Percentiles rank a stretch among this genome's conserved stretches.
Evolutionary conservation across 2,329 filamentous ascomycete species (phyloP).

Genomic region (Fusarium sp.): DNA sequence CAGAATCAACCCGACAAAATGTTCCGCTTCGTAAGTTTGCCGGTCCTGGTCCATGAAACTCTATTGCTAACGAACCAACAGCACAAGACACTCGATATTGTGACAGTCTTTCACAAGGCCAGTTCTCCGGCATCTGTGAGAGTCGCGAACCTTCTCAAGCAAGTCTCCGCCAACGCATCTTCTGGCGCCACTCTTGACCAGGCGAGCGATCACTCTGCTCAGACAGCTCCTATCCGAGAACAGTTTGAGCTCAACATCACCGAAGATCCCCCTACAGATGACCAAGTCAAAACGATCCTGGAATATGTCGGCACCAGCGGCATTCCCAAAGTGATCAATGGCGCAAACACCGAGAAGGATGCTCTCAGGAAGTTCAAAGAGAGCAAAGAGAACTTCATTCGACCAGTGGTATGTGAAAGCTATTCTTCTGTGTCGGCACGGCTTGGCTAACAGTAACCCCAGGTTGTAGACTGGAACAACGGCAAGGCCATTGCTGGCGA

Average conservation of each 20-base stretch:
- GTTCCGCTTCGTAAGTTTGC: conserved; percentile 61
- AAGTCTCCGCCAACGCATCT: conserved; percentile 77
- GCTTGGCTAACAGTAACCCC: conserved; percentile 16
- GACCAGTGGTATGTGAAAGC: conserved; percentile 75
- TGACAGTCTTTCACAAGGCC: conserved; percentile 96
- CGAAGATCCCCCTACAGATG: conserved; percentile 81
- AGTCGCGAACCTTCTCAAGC: conserved; percentile 82
- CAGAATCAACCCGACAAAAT: conserved; percentile 49
- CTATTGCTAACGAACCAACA: conserved; percentile 53
- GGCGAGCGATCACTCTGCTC: conserved; percentile 76
- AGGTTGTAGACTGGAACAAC: conserved; percentile 92
- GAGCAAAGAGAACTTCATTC: conserved; percentile 74
- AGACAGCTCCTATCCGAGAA: conserved; percentile 66
- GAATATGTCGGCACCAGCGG: conserved; percentile 79
- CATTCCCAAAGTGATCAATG: conserved; percentile 74
- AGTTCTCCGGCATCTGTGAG: conserved; percentile 77
- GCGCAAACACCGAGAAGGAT: conserved; percentile 79
- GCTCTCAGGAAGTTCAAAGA: conserved; percentile 83
- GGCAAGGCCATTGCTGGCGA: conserved; percentile 83
- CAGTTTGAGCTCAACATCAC: conserved; percentile 91
- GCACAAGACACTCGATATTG: conserved; percentile 86
- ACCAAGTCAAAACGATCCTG: conserved; percentile 86
- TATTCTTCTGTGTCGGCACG: background rate
- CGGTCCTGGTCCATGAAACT: background rate
- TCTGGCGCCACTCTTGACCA: conserved; percentile 79